Conservation (phyloP, 768 basidiomycete species). For the Trametes sanguinea region DNA sequence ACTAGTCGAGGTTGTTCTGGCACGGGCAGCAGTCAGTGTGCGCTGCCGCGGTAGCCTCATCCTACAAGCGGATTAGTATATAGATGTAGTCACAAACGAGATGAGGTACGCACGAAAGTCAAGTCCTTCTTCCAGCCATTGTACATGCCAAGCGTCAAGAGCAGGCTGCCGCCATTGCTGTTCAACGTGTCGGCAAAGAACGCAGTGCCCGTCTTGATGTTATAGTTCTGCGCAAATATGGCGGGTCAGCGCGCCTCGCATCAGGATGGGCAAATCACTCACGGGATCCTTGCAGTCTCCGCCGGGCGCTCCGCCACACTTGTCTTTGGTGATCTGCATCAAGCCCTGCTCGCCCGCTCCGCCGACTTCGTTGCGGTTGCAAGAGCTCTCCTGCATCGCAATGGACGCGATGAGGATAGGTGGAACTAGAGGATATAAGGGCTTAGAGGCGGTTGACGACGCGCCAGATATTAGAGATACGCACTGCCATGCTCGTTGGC, state of each 20-base stretch:
- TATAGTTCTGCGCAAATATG: slow-evolving; percentile 53
- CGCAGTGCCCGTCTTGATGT: slow-evolving; percentile 64
- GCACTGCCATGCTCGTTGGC: slow-evolving; percentile 45
- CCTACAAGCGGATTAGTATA: slow-evolving; percentile 34
- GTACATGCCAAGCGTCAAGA: slow-evolving; percentile 67
- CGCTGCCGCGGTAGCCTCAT: slow-evolving; percentile 58
- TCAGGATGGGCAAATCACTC: slow-evolving; percentile 3
- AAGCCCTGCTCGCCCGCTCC: slow-evolving; percentile 82
- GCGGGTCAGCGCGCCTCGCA: too few species aligned
- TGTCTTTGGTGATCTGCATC: slow-evolving; percentile 83
- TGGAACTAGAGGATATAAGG: slow-evolving; percentile 45
- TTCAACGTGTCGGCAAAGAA: slow-evolving; percentile 59
- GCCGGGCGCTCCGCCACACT: slow-evolving; percentile 60
- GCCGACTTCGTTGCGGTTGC: slow-evolving; percentile 66
- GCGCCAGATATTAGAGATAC: slow-evolving; percentile 20
- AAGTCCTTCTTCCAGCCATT: slow-evolving; percentile 69
- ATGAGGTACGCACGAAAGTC: slow-evolving; percentile 50
- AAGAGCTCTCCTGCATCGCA: slow-evolving; percentile 86
- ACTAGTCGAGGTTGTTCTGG: slow-evolving; percentile 91
- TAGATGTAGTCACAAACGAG: slow-evolving; percentile 1
- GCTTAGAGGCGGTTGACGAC: background rate
- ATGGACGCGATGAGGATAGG: slow-evolving; percentile 82
- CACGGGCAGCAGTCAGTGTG: slow-evolving; percentile 58
- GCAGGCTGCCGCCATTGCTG: slow-evolving; percentile 51
- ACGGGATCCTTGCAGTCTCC: slow-evolving; percentile 46